Conservation (phyloP, 2,329 filamentous ascomycete genomes). For the Ceratocystis alfenasii region DNA sequence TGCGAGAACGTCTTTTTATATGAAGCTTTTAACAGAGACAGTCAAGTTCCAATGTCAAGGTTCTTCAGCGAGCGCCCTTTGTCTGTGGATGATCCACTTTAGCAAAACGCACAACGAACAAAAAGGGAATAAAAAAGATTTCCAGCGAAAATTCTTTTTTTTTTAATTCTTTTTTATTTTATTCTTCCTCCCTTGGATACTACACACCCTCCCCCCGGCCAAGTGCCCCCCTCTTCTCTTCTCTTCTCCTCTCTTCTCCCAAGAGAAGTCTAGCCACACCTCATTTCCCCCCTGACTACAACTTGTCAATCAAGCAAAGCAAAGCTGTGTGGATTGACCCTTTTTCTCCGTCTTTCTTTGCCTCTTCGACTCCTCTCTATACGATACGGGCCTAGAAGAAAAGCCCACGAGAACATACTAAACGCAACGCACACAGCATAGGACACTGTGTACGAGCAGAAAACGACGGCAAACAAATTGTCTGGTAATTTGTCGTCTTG, state of each 20-base stretch:
- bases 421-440: too few species aligned
- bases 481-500: too few species aligned
- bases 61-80: too few species aligned
- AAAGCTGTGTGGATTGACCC: background rate
- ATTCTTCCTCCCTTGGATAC: background rate
- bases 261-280: conserved; percentile 9
- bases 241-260: conserved; percentile 6
- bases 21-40: too few species aligned
- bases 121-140: background rate
- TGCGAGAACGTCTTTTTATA: too few species aligned
- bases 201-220: too few species aligned
- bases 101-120: background rate
- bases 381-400: too few species aligned
- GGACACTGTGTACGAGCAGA: too few species aligned
- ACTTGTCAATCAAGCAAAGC: conserved; percentile 12
- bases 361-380: too few species aligned
- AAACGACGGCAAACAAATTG: too few species aligned
- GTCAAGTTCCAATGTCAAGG: too few species aligned
- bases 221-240: background rate
- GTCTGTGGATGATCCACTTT: background rate
- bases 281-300: conserved; percentile 16
- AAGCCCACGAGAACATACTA: too few species aligned
- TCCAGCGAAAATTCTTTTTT: background rate
- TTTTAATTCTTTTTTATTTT: conserved; percentile 9
- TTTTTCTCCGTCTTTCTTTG: conserved; percentile 10